Evolutionary conservation across 2,329 filamentous ascomycete species (phyloP), one percentile per base, ranked within the genome.

Genomic region (Fusarium sp.): DNA sequence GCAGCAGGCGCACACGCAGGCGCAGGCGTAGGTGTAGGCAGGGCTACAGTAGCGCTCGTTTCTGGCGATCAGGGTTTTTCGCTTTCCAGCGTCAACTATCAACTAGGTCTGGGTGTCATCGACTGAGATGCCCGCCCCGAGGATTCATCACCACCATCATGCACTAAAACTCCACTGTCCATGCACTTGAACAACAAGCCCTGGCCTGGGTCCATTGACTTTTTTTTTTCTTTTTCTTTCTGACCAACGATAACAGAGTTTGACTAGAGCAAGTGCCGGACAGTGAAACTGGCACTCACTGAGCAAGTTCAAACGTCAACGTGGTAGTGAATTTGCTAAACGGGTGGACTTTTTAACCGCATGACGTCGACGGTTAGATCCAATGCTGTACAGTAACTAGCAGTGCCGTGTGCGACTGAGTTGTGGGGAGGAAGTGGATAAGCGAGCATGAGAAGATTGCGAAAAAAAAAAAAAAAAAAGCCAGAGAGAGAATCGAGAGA

Each of bases 331-430:
- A 42, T 58, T 44, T 33, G 29, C 27, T 44, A 42, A 56, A 42
- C 46, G 37, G 44, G 54, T 46, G 45, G 29, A 54, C 56, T 60
- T 55, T 68, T 56, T 39, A 46, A 31, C 33, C 19, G 37, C 38
- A 74, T 75, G 73, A 75, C 73, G 70, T 75, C 73, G 70, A 59
- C 42, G 60, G 39, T 73, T 55, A 66, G 66, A 70, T 37, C 35
- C 35, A 37, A 19, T 39, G 19, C 14, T 39, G 19, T 38, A 37
- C 33, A 3, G 12, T 37, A 37, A 3, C 33, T 51, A 48, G 57
- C 29, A 52, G 29, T 60, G 46, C 60, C 21, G 33, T 48, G 41
- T 57, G 18, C 23, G 44, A 49, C 21, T 23, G 29, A 51, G 29
- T 19, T 58, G 60, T 70, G 55, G 70, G 38, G 70, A 69, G 48